Conservation (phyloP, 139 green algal genomes). For the Chloropicon primus region DNA sequence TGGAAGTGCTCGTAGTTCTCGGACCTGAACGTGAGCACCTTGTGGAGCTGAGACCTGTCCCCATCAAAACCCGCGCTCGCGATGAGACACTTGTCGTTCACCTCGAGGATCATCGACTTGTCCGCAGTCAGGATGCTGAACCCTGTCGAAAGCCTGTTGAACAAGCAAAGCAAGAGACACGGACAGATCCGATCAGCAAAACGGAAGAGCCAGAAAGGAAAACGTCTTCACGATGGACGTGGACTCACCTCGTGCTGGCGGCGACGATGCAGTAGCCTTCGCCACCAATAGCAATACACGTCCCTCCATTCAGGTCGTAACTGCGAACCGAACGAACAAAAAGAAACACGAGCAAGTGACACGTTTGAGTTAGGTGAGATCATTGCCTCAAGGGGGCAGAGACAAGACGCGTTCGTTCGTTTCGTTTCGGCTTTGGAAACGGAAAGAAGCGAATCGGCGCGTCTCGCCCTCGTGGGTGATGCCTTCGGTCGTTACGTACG, state of each 20-base stretch:
- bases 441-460: no score
- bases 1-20: conserved; percentile 78
- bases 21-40: conserved; percentile 46
- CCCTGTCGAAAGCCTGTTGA: conserved; percentile 76
- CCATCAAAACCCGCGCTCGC: conserved; percentile 81
- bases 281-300: conserved; percentile 70
- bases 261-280: conserved; percentile 92
- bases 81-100: conserved; percentile 76
- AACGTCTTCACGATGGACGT: no score
- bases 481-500: no score
- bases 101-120: conserved; percentile 57
- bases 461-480: no score
- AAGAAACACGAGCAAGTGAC: neutral
- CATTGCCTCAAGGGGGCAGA: no score
- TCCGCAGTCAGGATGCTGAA: conserved; percentile 87
- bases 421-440: no score
- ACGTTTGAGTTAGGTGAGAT: no score
- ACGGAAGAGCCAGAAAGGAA: neutral
- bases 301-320: conserved; percentile 7
- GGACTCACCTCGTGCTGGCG: conserved; percentile 53
- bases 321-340: neutral
- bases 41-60: conserved; percentile 81
- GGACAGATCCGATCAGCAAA: no score
- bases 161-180: no score
- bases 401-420: no score